Evolutionary conservation across 179 eudicot genomes (phyloP), one percentile per base, ranked within the genome.

Genomic region (Silene coronaria): DNA sequence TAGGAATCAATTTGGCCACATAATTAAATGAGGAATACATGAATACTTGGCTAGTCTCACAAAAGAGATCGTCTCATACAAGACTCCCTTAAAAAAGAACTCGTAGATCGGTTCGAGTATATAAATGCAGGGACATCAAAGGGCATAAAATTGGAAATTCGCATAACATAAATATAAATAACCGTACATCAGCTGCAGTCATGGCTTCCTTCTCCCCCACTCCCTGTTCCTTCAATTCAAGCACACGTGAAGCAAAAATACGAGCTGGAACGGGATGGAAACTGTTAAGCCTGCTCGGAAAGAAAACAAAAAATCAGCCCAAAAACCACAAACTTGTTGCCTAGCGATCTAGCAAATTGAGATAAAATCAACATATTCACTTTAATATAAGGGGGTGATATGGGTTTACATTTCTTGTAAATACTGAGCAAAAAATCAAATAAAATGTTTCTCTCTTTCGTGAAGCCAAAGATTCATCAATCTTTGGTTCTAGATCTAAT

Each of bases 171-270:
- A 23, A 9, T 28, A 30, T 3, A 73, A 66, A 30, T 22, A 45
- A 9, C 57, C 93, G 60, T 88, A 89, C 97, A 86, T 91, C 95
- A 72, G 97, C 98, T 12, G 86, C 87, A 24, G 90, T 83, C 34
- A 91, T 81, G 71, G 96, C 95, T 79, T 88, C 83, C 68, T 83
- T 87, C 77, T 93, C 90, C 8, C 57, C 57, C 17, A 83, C 90
- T 57, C 92, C 97, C 69, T 82, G 91, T 80, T 91, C 91, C 81
- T 87, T 89, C 58, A 91, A 60, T 77, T 89, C 91, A 62, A 89
- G 89, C 53, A 89, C 89, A 38, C 88, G 89, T 76, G 84, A 85
- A 69, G 88, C 92, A 81, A 84, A 89, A 64, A 80, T 72, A 80
- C 91, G 89, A 2, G 90, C 91, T 76, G 91, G 91, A 61, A 84